Evolutionary conservation across 2,329 filamentous ascomycete genomes (phyloP).

Genomic region (Exserohilum rostratum): DNA sequence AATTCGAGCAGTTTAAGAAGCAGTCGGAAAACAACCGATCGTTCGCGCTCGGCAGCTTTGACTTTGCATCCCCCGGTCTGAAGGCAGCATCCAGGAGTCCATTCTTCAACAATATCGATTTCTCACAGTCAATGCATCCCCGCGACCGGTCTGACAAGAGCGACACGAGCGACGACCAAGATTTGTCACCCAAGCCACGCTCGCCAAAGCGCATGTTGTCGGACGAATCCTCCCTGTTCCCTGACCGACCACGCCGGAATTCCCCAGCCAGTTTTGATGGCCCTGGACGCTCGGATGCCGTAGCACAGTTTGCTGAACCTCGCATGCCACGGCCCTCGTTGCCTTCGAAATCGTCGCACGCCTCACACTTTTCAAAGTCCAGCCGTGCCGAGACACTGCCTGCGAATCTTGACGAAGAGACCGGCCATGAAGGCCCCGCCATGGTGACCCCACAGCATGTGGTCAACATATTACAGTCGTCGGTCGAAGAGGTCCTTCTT

Average conservation of each 20-base stretch:
- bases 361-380: constrained; percentile 22
- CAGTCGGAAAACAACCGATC: constrained; percentile 67
- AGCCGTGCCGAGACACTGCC: constrained; percentile 57
- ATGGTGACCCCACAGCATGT: constrained; percentile 58
- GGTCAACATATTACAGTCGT: constrained; percentile 55
- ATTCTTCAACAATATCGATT: constrained; percentile 31
- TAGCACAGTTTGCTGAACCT: constrained; percentile 45
- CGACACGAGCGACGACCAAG: constrained; percentile 25
- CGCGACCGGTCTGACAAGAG: constrained; percentile 23
- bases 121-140: constrained; percentile 33
- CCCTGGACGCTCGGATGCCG: constrained; percentile 41
- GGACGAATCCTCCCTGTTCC: constrained; percentile 50
- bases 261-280: constrained; percentile 56
- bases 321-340: constrained; percentile 41
- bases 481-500: constrained; percentile 66
- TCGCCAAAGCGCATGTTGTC: constrained; percentile 59
- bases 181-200: constrained; percentile 38
- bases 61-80: constrained; percentile 46
- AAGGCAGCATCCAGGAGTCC: constrained; percentile 36
- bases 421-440: constrained; percentile 41
- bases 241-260: constrained; percentile 52
- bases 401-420: constrained; percentile 31
- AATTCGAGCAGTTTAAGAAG: constrained; percentile 79
- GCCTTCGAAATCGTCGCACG: constrained; percentile 28
- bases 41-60: constrained; percentile 51